phyloP scores from a whole-genome alignment of 2,329 filamentous ascomycete species.

The Plenodomus tracheiphilus region DNA sequence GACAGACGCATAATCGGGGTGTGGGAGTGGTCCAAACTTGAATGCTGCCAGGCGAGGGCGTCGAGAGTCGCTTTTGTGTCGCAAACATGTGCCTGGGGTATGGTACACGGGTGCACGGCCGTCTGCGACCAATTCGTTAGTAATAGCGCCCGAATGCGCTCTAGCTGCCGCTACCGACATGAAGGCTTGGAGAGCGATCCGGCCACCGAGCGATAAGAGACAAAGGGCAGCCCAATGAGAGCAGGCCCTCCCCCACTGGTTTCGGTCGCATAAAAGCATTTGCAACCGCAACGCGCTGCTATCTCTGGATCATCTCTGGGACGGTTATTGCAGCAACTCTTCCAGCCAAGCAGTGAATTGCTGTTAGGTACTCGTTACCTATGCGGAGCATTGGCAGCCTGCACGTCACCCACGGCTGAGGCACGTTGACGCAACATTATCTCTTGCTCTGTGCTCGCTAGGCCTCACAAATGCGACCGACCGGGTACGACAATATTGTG shows the following conservation, averaged over 20 bases:
- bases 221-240: constrained; percentile 23
- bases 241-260: constrained; percentile 26
- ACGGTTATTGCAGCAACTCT: constrained; percentile 19
- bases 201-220: constrained; percentile 35
- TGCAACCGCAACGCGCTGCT: constrained; percentile 18
- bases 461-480: constrained; percentile 2
- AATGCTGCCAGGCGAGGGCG: constrained; percentile 20
- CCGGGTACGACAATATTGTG: constrained; percentile 9
- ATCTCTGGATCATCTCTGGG: constrained; percentile 26
- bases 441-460: constrained; percentile 7
- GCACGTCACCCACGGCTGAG: constrained; percentile 29
- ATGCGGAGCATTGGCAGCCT: constrained; percentile 23
- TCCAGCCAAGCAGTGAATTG: constrained; percentile 38
- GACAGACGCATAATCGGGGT: constrained; percentile 24
- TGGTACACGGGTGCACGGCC: constrained; percentile 12
- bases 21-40: constrained; percentile 17
- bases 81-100: constrained; percentile 38
- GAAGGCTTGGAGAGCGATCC: constrained; percentile 10
- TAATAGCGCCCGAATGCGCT: constrained; percentile 6
- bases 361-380: constrained; percentile 43
- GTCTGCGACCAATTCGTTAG: neutral
- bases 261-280: constrained; percentile 41
- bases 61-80: constrained; percentile 36
- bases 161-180: constrained; percentile 10
- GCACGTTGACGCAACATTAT: constrained; percentile 20